Percentiles rank a stretch among this genome's conserved stretches.
Evolutionary conservation across 495 filamentous ascomycete genomes (phyloP).

Genomic region (Tuber magnatum): DNA sequence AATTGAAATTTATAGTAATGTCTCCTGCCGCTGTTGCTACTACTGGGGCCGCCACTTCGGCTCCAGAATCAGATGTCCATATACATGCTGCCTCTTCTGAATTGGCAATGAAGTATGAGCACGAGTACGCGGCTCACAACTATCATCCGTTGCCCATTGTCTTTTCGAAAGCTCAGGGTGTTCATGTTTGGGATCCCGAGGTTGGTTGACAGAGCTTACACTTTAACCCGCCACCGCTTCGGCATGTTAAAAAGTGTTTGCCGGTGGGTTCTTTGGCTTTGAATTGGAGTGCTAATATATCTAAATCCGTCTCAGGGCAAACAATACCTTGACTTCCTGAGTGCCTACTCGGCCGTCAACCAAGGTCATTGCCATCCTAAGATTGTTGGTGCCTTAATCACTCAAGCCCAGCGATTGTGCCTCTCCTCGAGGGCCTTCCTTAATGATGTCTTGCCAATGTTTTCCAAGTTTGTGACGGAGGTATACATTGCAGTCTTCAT

Average conservation of each 20-base stretch:
- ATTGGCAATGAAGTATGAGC: conserved; percentile 70
- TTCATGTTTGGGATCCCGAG: conserved; percentile 92
- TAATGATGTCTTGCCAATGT: conserved; percentile 97
- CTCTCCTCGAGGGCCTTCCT: conserved; percentile 94
- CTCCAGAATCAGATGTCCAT: neutral
- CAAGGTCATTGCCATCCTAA: conserved; percentile 98
- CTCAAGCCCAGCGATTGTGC: conserved; percentile 84
- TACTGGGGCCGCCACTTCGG: conserved; percentile 3
- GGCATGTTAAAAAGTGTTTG: neutral
- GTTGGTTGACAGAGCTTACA: conserved; percentile 18
- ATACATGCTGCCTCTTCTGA: conserved; percentile 70
- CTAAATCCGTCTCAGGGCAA: conserved; percentile 50
- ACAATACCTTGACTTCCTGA: conserved; percentile 95
- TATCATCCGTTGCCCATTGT: conserved; percentile 96
- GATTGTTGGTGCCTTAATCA: conserved; percentile 77
- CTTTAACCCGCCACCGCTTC: neutral
- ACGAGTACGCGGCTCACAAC: conserved; percentile 89
- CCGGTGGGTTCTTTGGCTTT: neutral
- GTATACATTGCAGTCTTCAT: conserved; percentile 25
- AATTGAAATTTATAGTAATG: conserved; percentile 15
- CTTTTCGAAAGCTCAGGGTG: conserved; percentile 73
- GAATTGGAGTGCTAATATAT: neutral
- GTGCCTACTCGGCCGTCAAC: conserved; percentile 96
- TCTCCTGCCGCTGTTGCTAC: conserved; percentile 26
- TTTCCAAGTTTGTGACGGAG: conserved; percentile 82